phyloP scores from a whole-genome alignment of 768 basidiomycete species.

The Aureoboletus auriporus region DNA sequence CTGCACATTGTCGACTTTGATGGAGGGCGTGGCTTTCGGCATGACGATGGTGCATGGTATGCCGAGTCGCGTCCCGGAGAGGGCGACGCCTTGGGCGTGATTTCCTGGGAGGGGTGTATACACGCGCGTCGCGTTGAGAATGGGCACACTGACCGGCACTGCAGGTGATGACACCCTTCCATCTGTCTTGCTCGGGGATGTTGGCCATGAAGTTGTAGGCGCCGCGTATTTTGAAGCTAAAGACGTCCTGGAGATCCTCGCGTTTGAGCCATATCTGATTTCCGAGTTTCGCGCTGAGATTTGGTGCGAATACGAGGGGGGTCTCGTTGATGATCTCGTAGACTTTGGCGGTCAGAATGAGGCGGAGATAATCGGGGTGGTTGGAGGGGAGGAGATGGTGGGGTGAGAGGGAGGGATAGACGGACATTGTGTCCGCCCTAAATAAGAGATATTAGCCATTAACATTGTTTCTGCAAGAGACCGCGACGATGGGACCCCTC shows the following conservation, averaged over 20 bases:
- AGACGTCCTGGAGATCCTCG: slow-evolving; percentile 95
- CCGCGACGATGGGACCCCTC: slow-evolving; percentile 68
- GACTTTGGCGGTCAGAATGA: slow-evolving; percentile 86
- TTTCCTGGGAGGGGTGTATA: slow-evolving; percentile 58
- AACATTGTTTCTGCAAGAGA: slow-evolving; percentile 50
- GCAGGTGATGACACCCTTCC: slow-evolving; percentile 97
- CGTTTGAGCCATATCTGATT: slow-evolving; percentile 96
- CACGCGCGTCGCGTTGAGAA: slow-evolving; percentile 5
- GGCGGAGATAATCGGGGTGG: slow-evolving; percentile 82
- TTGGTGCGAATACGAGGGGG: slow-evolving; percentile 81
- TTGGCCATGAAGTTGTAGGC: slow-evolving; percentile 99
- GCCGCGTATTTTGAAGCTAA: slow-evolving; percentile 98
- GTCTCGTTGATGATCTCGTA: slow-evolving; percentile 89
- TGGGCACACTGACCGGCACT: slow-evolving; percentile 88
- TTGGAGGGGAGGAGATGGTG: slow-evolving; percentile 63
- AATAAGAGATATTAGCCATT: slow-evolving; percentile 23
- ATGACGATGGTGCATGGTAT: slow-evolving; percentile 99
- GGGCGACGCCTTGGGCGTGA: slow-evolving; percentile 96
- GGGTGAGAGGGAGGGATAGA: slow-evolving; percentile 65
- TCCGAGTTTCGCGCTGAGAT: slow-evolving; percentile 83
- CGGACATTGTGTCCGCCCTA: slow-evolving; percentile 32
- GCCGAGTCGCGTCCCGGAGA: slow-evolving; percentile 82
- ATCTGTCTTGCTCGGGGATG: slow-evolving; percentile 81
- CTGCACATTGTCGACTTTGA: slow-evolving; percentile 95
- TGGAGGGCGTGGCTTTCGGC: slow-evolving; percentile 91